Percentiles rank a stretch among this genome's conserved stretches.
These are phyloP conservation scores for Cenchrus americanus DNA, from an alignment of 176 grass and related monocot species.

Conservation along the genomic window DNA sequence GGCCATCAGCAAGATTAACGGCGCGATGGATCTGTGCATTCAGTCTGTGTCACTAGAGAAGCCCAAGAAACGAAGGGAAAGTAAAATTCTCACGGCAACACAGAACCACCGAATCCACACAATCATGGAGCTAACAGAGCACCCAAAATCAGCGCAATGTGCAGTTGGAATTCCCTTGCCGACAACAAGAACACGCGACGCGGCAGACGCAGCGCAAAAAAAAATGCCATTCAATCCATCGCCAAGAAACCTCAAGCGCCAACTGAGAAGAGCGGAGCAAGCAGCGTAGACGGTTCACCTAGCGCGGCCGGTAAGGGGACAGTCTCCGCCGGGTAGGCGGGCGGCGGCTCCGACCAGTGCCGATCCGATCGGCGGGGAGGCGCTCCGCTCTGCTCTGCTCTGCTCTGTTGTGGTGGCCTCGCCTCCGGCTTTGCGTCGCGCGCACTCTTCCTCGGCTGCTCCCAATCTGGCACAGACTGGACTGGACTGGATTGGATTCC, in stretches of 20 bases:
- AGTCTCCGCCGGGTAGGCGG: not conserved
- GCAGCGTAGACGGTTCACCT: not conserved
- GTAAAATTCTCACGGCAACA: not conserved
- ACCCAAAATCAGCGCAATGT: not conserved
- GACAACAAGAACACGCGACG: not conserved
- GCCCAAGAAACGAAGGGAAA: not conserved
- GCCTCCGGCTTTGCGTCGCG: conserved; percentile 27
- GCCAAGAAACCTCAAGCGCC: not conserved
- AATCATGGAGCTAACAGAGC: not conserved
- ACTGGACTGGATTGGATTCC: conserved; percentile 21
- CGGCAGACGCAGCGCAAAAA: not conserved
- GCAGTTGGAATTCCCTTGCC: not conserved
- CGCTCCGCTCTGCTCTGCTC: not conserved
- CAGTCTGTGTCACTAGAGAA: not conserved
- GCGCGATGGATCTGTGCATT: not conserved
- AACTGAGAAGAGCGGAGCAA: not conserved
- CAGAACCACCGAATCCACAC: not conserved
- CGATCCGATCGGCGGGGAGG: conserved; percentile 22
- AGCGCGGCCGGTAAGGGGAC: not conserved
- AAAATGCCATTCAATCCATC: not conserved
- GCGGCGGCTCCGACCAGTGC: not conserved
- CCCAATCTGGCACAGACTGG: conserved; percentile 24
- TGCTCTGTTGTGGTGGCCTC: not conserved
- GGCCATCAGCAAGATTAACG: not conserved
- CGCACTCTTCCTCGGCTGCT: conserved; percentile 18